phyloP scores from a whole-genome alignment of 495 filamentous ascomycete genomes.

The Penicillium angulare region DNA sequence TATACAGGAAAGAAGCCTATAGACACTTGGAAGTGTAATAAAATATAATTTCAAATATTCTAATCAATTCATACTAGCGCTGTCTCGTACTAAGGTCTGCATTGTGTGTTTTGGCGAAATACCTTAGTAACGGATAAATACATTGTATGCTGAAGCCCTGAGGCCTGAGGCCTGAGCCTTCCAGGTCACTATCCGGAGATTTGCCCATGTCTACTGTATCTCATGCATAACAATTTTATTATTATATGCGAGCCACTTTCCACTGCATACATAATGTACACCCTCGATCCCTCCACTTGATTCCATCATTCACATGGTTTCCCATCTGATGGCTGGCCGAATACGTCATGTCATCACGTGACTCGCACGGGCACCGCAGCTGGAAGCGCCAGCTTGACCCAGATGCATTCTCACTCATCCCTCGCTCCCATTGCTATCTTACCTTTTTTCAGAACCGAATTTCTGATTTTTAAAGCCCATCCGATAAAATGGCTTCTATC shows the following conservation, averaged over 20 bases:
- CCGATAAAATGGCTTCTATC: slow-evolving; percentile 61
- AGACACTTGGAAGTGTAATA: too few relatives aligned
- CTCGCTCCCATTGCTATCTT: slow-evolving; percentile 18
- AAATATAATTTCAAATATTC: too few relatives aligned
- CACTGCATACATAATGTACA: not conserved
- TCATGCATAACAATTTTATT: not conserved
- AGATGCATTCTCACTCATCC: slow-evolving; percentile 29
- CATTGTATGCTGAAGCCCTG: too few relatives aligned
- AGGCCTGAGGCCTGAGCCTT: not conserved
- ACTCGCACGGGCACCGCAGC: slow-evolving; percentile 21
- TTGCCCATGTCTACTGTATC: not conserved
- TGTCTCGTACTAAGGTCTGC: too few relatives aligned
- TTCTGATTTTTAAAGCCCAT: slow-evolving; percentile 9
- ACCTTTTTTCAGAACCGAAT: not conserved
- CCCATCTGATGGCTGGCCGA: slow-evolving; percentile 1
- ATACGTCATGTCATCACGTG: slow-evolving; percentile 32
- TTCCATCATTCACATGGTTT: slow-evolving; percentile 8
- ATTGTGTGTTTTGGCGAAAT: too few relatives aligned
- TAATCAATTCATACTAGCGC: too few relatives aligned
- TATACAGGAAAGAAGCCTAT: too few relatives aligned
- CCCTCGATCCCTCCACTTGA: not conserved
- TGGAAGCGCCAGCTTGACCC: slow-evolving; percentile 26
- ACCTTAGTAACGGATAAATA: too few relatives aligned
- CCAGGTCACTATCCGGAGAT: not conserved
- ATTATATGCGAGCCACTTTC: not conserved